Base-by-base conservation (phyloP, 2,329 filamentous ascomycete species). In the Lachnellula occidentalis region DNA sequence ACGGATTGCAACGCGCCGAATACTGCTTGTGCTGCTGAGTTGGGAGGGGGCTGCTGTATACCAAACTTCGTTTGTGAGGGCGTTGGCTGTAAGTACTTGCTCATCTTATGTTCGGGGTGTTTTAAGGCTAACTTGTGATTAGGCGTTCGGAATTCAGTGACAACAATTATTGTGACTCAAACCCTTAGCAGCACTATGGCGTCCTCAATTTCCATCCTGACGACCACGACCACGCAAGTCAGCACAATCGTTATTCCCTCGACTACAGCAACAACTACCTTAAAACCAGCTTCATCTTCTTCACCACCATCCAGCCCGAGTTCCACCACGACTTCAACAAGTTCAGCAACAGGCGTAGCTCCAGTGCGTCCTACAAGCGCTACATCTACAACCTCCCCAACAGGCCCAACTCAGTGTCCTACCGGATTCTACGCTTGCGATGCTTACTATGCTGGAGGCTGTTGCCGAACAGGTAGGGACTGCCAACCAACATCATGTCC, bases 371-470 rank as follows among this genome's bases (percentile, higher is more conserved):
- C 77, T 3, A 78, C 74, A 12, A 68, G 67, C 54, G 62, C 66
- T 54, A 71, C 70, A 51, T 71, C 71, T 1, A 71, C 72, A 27
- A 69, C 74, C 2, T 14, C 52, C 12, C n/a, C 47, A 6, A 53
- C 65, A 42, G 58, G 64, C 47, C 67, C 61, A 4, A 62, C 71
- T 34, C 76, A 79, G 63, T 97, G 92, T 64, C 92, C 92, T 0
- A 92, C 86, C 0, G 92, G 92, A 2, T 97, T 92, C 76, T 97
- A 97, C 71, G 86, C 90, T 49, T 97, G 92, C 71, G 82, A 86
- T 2, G 92, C 92, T 2, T 84, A 85, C 56, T 90, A 92, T 56
- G 75, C 80, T 2, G 90, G 88, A 14, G 90, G 90, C 19, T 97
- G 92, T 74, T 97, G 92, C 73, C 87, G 88, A 54, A 91, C 90